Evolutionary conservation across 2,329 filamentous ascomycete genomes (phyloP).

Genomic region (Trichophyton benhamiae): DNA sequence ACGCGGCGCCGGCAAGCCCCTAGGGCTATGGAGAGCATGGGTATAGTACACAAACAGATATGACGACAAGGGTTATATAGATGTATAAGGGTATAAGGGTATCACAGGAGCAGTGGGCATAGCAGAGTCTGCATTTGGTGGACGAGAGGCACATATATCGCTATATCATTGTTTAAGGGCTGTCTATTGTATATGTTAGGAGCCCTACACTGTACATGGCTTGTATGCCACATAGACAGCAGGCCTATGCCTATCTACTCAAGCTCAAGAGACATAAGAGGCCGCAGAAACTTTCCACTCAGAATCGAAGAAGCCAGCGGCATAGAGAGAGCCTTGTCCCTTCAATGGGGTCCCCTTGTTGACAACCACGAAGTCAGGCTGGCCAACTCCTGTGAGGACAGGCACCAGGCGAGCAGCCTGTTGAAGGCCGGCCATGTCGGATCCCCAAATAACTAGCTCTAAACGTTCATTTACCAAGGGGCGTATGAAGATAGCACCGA

Average conservation of each 20-base stretch:
- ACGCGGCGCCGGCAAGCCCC: not conserved
- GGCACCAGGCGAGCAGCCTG: conserved; percentile 44
- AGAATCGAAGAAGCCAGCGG: conserved; percentile 45
- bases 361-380: conserved; percentile 46
- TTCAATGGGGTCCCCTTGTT: conserved; percentile 37
- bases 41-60: not conserved
- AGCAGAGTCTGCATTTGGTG: not conserved
- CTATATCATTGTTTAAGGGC: not conserved
- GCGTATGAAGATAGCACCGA: conserved; percentile 42
- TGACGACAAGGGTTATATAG: not conserved
- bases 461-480: conserved; percentile 38
- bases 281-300: conserved; percentile 40
- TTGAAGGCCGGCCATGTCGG: conserved; percentile 35
- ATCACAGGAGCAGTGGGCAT: not conserved
- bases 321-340: conserved; percentile 40
- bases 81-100: not conserved
- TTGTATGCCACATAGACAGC: not conserved
- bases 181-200: not conserved
- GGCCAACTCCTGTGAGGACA: conserved; percentile 44
- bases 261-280: conserved; percentile 30
- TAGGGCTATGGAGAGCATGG: not conserved
- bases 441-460: conserved; percentile 46
- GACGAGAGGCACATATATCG: not conserved
- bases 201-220: not conserved
- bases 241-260: not conserved